Percentiles rank a stretch among this genome's conserved stretches.
Conservation (phyloP, 2,329 filamentous ascomycete genomes). For the Decorospora gaudefroyi region DNA sequence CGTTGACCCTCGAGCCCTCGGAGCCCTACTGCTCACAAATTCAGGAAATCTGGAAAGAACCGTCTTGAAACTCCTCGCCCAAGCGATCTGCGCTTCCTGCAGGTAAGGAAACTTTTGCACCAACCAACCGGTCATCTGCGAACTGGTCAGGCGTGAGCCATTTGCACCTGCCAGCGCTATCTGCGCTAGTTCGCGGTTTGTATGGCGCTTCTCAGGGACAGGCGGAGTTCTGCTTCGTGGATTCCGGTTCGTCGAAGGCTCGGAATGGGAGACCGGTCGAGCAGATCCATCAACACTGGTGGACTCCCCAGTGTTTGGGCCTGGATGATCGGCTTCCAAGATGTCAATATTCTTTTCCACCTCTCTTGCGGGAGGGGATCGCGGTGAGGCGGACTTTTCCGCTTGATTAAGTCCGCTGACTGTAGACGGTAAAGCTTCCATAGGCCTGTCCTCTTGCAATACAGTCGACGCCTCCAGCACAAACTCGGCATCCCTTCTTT, state of each 20-base stretch:
- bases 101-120: conserved; percentile 17
- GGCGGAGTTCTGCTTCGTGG: neutral
- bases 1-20: neutral
- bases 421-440: neutral
- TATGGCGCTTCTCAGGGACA: neutral
- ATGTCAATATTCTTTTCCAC: too few relatives aligned
- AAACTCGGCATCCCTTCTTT: neutral
- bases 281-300: neutral
- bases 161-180: conserved; percentile 22
- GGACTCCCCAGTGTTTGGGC: neutral
- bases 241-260: neutral
- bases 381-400: neutral
- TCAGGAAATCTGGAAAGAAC: conserved; percentile 17
- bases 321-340: too few relatives aligned
- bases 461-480: too few relatives aligned
- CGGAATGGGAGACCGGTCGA: too few relatives aligned
- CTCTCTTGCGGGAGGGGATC: too few relatives aligned
- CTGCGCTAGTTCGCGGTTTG: conserved; percentile 13
- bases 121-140: conserved; percentile 18
- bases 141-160: conserved; percentile 13
- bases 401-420: neutral
- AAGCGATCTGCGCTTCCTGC: conserved; percentile 10
- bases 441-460: neutral
- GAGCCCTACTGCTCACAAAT: conserved; percentile 12
- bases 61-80: conserved; percentile 20